Conservation (phyloP, 805 yeast genomes). For the Schwanniomyces vanrijiae region DNA sequence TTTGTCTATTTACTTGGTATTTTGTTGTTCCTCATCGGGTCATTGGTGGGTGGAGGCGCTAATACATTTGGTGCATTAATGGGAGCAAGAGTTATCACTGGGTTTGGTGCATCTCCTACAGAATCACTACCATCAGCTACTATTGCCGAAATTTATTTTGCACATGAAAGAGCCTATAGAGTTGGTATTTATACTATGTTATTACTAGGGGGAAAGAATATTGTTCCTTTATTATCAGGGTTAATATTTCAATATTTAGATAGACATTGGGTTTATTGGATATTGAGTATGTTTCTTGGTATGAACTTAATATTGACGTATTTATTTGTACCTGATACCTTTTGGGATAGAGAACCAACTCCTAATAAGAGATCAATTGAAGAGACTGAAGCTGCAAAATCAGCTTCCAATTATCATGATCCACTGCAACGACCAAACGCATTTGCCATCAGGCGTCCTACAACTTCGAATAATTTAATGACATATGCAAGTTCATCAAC, state of each 20-base stretch:
- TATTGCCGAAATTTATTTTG: conserved; percentile 59
- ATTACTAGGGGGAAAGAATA: conserved; percentile 60
- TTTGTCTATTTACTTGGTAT: conserved; percentile 51
- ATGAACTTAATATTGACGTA: conserved; percentile 43
- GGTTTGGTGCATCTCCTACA: conserved; percentile 61
- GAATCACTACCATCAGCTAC: conserved; percentile 62
- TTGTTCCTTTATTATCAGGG: conserved; percentile 56
- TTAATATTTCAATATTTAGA: conserved; percentile 48
- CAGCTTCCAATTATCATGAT: conserved; percentile 22
- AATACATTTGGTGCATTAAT: conserved; percentile 48
- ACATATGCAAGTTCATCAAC: conserved; percentile 16
- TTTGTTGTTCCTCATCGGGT: conserved; percentile 48
- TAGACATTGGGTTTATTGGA: conserved; percentile 65
- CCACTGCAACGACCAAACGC: conserved; percentile 30
- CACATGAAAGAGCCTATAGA: conserved; percentile 62
- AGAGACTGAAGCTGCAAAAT: conserved; percentile 50
- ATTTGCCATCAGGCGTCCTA: conserved; percentile 21
- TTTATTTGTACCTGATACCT: conserved; percentile 64
- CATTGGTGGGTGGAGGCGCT: conserved; percentile 56
- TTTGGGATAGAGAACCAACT: conserved; percentile 57
- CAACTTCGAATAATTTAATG: conserved; percentile 9
- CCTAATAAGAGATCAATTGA: conserved; percentile 46
- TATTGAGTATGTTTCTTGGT: conserved; percentile 53
- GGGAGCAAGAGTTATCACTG: conserved; percentile 58
- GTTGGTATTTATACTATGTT: conserved; percentile 58